Evolutionary conservation across 495 filamentous ascomycete species (phyloP), one percentile per base, ranked within the genome.

Genomic region (Hyaloscypha finlandica): DNA sequence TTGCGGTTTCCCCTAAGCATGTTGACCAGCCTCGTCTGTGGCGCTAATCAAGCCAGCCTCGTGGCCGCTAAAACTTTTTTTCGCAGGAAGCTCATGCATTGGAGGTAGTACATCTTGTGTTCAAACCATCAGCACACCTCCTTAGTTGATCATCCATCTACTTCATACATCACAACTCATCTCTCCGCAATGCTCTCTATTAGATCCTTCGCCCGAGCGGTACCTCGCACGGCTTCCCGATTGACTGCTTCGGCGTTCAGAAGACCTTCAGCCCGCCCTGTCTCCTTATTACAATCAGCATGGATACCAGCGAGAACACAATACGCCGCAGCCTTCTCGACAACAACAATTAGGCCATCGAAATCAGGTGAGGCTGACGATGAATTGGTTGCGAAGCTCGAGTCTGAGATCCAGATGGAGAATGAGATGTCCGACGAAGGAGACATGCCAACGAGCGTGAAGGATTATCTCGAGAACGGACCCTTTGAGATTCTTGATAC

Each of bases 381-480:
- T 77, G 85, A 91, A 77, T 86, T 96, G 77, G 82, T 87, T 71
- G 80, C 88, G 65, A 92, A 96, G 86, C 84, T 94, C 71, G 79
- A 89, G 76, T 87, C 84, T 72, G 91, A 97, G 83, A 82, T 93
- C 68, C 79, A 88, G 68, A 82, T 90, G 62, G 89, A 90, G 78
- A 73, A 76, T 53, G 77, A 82, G 62, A 77, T 86, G 76, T 83
- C 85, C 75, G 84, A 86, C 58, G 77, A 79, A 63, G 85, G 88
- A 63, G 79, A 85, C 35, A 68, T 86, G 61, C 87, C 90, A 33
- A 75, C 81, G 16, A 86, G 81, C 75, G 80, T 94, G 71, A 85
- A 88, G 75, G 89, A 91, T 71, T 94, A 88, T 77, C 77, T 94
- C 19, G 85, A 91, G 66, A 90, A 89, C 75, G 83, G 85, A 69